Evolutionary conservation across 345 rosid species (phyloP).

Genomic region (Gossypium ekmanianum): DNA sequence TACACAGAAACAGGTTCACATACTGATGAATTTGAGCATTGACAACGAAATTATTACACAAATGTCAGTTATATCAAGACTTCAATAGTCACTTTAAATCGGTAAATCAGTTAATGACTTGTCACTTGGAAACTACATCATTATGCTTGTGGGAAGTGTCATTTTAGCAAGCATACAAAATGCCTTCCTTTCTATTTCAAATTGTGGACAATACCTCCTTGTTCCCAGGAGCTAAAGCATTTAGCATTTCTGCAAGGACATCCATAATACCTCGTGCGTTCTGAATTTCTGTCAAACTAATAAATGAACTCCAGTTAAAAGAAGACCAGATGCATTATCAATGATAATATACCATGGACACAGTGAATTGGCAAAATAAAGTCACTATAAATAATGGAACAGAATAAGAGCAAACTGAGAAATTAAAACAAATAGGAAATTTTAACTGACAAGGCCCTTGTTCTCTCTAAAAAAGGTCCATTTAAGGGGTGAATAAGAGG

Average conservation of each 20-base stretch:
- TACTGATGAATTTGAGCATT: not conserved
- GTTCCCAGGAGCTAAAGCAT: conserved; percentile 82
- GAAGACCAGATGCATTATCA: conserved; percentile 10
- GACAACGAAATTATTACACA: not conserved
- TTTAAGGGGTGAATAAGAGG: not conserved
- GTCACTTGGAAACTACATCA: not conserved
- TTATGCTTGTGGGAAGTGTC: not conserved
- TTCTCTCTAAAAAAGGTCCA: not conserved
- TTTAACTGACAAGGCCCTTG: not conserved
- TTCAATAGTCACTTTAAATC: not conserved
- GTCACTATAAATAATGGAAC: conserved; percentile 3
- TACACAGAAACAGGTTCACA: not conserved
- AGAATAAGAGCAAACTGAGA: conserved; percentile 1
- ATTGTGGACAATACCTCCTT: conserved; percentile 57
- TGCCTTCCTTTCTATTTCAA: not conserved
- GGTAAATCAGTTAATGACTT: not conserved
- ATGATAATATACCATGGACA: not conserved
- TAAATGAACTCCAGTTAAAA: conserved; percentile 31
- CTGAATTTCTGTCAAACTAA: conserved; percentile 93
- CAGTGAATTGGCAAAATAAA: not conserved
- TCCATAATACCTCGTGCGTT: conserved; percentile 98
- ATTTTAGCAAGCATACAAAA: not conserved
- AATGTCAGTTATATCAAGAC: not conserved
- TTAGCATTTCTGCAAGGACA: conserved; percentile 97
- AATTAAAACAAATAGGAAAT: not conserved